Conservation (phyloP, 1,284 basidiomycete genomes). For the Ustilago trichophora region DNA sequence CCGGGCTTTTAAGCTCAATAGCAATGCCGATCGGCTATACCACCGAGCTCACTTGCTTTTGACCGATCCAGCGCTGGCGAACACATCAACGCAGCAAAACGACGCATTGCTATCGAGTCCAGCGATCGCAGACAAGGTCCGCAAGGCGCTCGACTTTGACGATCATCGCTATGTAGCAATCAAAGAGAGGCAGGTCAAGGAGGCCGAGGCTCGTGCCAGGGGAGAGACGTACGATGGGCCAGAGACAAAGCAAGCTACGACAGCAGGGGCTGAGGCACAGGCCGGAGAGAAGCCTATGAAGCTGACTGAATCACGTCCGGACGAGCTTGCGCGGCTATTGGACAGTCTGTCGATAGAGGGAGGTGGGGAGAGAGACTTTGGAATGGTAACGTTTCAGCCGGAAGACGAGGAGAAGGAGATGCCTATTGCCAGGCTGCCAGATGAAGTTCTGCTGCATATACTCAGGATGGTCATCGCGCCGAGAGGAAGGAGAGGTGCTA, state of each 20-base stretch:
- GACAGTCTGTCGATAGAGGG: slow-evolving; percentile 26
- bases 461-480: slow-evolving; percentile 47
- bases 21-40: slow-evolving; percentile 51
- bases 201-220: slow-evolving; percentile 25
- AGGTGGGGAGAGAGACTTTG: slow-evolving; percentile 47
- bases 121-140: slow-evolving; percentile 50
- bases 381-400: slow-evolving; percentile 26
- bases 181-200: slow-evolving; percentile 33
- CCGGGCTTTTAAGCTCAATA: slow-evolving; percentile 55
- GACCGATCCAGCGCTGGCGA: slow-evolving; percentile 29
- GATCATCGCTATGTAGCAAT: slow-evolving; percentile 48
- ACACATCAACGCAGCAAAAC: slow-evolving; percentile 23
- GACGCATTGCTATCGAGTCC: slow-evolving; percentile 40
- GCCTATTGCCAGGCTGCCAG: slow-evolving; percentile 49
- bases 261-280: not conserved
- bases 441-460: slow-evolving; percentile 58
- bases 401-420: slow-evolving; percentile 51
- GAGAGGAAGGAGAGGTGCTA: slow-evolving; percentile 50
- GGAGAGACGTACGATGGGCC: slow-evolving; percentile 9
- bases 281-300: slow-evolving; percentile 2
- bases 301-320: slow-evolving; percentile 13
- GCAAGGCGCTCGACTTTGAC: slow-evolving; percentile 50
- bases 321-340: slow-evolving; percentile 43
- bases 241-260: not conserved
- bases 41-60: slow-evolving; percentile 51